Evolutionary conservation across 2,329 filamentous ascomycete genomes (phyloP), one percentile per base, ranked within the genome.

Genomic region (Alternaria infectoria): DNA sequence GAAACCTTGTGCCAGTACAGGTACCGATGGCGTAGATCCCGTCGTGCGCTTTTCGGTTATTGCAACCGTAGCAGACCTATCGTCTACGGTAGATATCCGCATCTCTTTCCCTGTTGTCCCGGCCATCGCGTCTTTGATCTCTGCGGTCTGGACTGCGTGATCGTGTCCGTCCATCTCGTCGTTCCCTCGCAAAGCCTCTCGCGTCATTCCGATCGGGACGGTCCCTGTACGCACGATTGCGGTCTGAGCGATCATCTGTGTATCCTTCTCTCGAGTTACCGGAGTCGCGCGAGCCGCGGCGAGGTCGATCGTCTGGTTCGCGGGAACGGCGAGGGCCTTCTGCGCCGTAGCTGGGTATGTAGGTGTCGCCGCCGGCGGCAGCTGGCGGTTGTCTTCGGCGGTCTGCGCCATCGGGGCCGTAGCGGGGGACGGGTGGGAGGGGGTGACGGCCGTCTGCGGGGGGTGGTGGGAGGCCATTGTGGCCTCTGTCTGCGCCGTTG

Each of bases 281-380:
- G 2, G 77, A 79, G 36, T 79, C 77, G 19, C 72, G 69, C 1
- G 76, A 79, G 17, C 75, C 76, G 8, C 69, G 73, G 55, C 76
- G 70, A 23, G 73, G 69, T 13, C 74, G 71, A 3, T 79, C 77
- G 21, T 80, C 79, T 25, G 75, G 73, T 47, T 79, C 78, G 49
- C 76, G 72, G 40, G 77, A 77, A 7, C 72, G 69, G n/a, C 76
- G 64, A 8, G 76, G 73, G 9, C 67, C 73, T n/a, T 74, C 68
- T 6, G 61, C 57, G 54, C 66, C 56, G 61, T 84, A 84, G 49
- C 77, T 78, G 2, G 83, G 83, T 26, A 84, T 82, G 65, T 84
- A 84, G 0, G 79, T 82, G 62, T 85, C 83, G 8, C 69, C 69
- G 23, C 64, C 64, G n/a, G 67, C 69, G 15, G 62, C 51, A 10